Percentiles rank a stretch among this genome's conserved stretches.
Evolutionary conservation across 108 stramenopile genomes (phyloP).

Genomic region (Discostella stelligeroides): DNA sequence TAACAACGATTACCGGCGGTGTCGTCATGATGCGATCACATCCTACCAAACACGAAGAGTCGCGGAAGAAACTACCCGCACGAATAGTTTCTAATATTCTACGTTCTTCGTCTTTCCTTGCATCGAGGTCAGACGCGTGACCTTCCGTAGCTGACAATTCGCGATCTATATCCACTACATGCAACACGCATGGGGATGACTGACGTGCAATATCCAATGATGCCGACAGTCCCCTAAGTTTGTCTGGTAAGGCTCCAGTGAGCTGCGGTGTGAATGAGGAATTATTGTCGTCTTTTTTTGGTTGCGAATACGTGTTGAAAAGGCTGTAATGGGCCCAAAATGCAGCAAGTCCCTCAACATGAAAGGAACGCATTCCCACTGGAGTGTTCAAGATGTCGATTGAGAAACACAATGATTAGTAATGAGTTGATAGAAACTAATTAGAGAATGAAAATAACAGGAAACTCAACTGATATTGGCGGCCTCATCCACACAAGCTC

Average conservation of each 20-base stretch:
- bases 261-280: slow-evolving; percentile 32
- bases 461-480: slow-evolving; percentile 51
- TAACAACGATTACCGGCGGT: slow-evolving; percentile 59
- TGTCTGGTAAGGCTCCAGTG: slow-evolving; percentile 64
- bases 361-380: slow-evolving; percentile 64
- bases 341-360: slow-evolving; percentile 70
- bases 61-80: slow-evolving; percentile 18
- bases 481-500: slow-evolving; percentile 59
- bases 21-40: background rate
- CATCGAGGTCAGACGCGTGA: slow-evolving; percentile 52
- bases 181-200: slow-evolving; percentile 70
- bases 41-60: background rate
- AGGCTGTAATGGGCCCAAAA: slow-evolving; percentile 57
- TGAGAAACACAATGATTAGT: background rate
- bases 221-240: slow-evolving; percentile 64
- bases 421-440: background rate
- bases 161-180: slow-evolving; percentile 60
- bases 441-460: background rate
- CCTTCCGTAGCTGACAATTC: slow-evolving; percentile 61
- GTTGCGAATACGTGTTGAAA: slow-evolving; percentile 27
- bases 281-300: slow-evolving; percentile 19
- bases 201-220: slow-evolving; percentile 59
- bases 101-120: slow-evolving; percentile 54
- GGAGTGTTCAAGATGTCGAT: background rate
- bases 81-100: slow-evolving; percentile 62